Evolutionary conservation across 1,139 yeast genomes (phyloP), one percentile per base, ranked within the genome.

Genomic region (Blastobotrys capitulatus): DNA sequence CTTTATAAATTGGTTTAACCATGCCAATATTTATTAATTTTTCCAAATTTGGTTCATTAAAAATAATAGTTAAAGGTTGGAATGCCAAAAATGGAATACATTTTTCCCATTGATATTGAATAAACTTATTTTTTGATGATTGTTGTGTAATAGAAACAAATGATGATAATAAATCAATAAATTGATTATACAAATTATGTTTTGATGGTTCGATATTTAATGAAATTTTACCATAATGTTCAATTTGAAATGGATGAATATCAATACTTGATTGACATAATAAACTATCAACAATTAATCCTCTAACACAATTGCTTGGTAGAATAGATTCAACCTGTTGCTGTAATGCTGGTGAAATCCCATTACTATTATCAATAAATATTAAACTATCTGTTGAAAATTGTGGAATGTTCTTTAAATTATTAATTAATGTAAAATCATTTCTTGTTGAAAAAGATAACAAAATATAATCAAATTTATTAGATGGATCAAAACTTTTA

Each of bases 1-100:
- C 97, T 13, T 87, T 77, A 29, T 87, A 77, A 54, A 89, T 74
- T 7, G 97, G 97, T 62, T 86, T 86, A 42, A 95, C 90, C 52
- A 88, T 73, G 64, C 86, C 88, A 36, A 74, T 68, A 13, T 31
- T 36, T 20, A 77, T 70, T 49, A 89, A 72, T 44, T 75, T 69
- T 35, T 70, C 69, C 0, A 95, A 88, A 57, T 71, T 75, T 6
- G 83, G 78, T 50, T 80, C 77, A 65, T 88, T 96, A 58, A 89
- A 81, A 20, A 87, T 65, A 34, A 88, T 75, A 44, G 87, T 72
- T 43, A 89, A 69, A 2, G 95, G 89, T 65, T 83, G 86, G 62
- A 88, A 81, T 15, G 89, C 83, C 42, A 88, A 78, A 53, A 82
- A 75, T 4, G 95, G 88, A 52, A 88, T 74, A 0, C 94, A 90